Percentiles rank a stretch among this genome's conserved stretches.
phyloP scores from a whole-genome alignment of 2,329 filamentous ascomycete genomes.

The Aspergillus vadensis region DNA sequence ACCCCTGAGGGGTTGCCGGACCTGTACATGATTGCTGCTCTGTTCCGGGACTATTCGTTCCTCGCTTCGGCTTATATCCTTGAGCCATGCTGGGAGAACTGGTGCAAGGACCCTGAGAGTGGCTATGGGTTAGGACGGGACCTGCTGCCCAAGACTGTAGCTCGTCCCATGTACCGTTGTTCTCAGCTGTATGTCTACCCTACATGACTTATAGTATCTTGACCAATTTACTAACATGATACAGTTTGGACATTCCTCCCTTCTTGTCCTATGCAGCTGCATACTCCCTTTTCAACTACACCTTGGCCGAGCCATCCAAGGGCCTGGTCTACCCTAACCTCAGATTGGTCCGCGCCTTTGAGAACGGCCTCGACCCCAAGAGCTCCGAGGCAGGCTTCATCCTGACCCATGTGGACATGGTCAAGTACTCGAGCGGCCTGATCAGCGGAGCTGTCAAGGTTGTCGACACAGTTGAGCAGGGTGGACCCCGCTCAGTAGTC shows the following conservation, averaged over 20 bases:
- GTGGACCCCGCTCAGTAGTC: slow-evolving; percentile 58
- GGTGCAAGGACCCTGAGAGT: slow-evolving; percentile 59
- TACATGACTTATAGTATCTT: slow-evolving; percentile 4
- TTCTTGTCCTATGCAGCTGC: slow-evolving; percentile 83
- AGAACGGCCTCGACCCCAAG: slow-evolving; percentile 79
- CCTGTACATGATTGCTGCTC: slow-evolving; percentile 76
- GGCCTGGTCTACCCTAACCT: slow-evolving; percentile 64
- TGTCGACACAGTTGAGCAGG: slow-evolving; percentile 58
- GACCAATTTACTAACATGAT: background rate
- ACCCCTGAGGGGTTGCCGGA: slow-evolving; percentile 59
- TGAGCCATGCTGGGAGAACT: slow-evolving; percentile 84
- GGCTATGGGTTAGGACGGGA: slow-evolving; percentile 77
- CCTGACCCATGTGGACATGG: slow-evolving; percentile 96
- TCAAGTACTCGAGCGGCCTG: slow-evolving; percentile 77
- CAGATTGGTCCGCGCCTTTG: slow-evolving; percentile 85
- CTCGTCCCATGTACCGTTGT: slow-evolving; percentile 79
- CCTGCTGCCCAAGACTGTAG: slow-evolving; percentile 70
- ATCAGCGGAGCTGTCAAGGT: slow-evolving; percentile 71
- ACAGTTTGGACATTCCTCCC: slow-evolving; percentile 73
- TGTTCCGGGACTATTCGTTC: slow-evolving; percentile 92
- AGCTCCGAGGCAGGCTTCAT: slow-evolving; percentile 95
- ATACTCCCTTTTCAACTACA: slow-evolving; percentile 66
- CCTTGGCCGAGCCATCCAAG: slow-evolving; percentile 56
- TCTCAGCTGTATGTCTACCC: slow-evolving; percentile 74
- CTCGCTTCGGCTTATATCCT: slow-evolving; percentile 85